Evolutionary conservation across 768 basidiomycete genomes (phyloP), one percentile per base, ranked within the genome.

Genomic region (Leccinellum albellum): DNA sequence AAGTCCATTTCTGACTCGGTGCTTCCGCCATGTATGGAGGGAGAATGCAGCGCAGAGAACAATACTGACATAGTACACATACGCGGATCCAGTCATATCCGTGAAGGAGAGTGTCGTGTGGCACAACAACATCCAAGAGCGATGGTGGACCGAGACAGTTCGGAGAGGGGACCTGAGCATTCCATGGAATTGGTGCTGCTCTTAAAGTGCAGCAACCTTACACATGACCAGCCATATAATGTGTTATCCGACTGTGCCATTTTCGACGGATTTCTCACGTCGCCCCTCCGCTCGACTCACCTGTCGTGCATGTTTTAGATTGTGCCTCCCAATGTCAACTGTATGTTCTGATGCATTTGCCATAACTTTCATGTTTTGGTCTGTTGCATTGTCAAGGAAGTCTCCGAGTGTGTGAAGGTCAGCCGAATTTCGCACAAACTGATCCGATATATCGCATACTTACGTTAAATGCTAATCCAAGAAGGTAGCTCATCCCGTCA

Each of bases 331-430:
- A 45, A 14, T 3, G 44, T 45, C 44, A 45, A 14, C 14, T 45
- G 44, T 45, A n/a, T 13, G 7, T 21, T 13, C 21, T 9, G 15
- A 14, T 23, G 23, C 44, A 23, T 23, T 14, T 44, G 21, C 42
- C 20, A 20, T 42, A 45, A 14, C 44, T 45, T 40, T 52, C 51
- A 20, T 20, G 17, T 42, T 29, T 35, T 10, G 50, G 6, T 17
- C 17, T n/a, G 29, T 51, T 40, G 32, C 49, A 31, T 51, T 55
- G n/a, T 10, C 13, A 55, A 95, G 92, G 42, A 86, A 77, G 94
- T 97, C 76, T 83, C 98, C 64, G 84, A 81, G 59, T 97, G 97
- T 47, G 77, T 99, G 61, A 98, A 97, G 82, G 97, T 98, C 72
- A 87, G 82, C 78, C 97, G 98, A 91, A 79, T 87, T 95, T 62